Percentiles rank a stretch among this genome's conserved stretches.
These are phyloP conservation scores for Ilex paraguariensis DNA, from an alignment of 305 asterid genomes.

Conservation along the genomic window DNA sequence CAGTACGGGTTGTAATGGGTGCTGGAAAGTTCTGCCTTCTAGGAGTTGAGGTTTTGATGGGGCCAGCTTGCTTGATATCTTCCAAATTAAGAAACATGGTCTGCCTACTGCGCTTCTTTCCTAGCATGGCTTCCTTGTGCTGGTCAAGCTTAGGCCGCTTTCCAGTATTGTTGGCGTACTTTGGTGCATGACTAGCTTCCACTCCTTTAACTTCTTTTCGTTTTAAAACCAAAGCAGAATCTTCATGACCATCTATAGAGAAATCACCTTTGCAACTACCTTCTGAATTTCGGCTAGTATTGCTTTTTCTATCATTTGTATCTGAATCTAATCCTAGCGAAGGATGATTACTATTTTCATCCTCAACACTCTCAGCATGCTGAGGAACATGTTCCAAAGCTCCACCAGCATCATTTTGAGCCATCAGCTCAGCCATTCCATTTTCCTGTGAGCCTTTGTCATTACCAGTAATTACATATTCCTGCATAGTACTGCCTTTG, in stretches of 20 bases:
- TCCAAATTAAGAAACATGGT: slow-evolving; percentile 94
- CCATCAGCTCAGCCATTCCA: slow-evolving; percentile 30
- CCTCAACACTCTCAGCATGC: slow-evolving; percentile 40
- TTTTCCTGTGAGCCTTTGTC: slow-evolving; percentile 43
- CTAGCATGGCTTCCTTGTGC: slow-evolving; percentile 91
- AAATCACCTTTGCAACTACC: slow-evolving; percentile 26
- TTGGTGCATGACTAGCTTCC: slow-evolving; percentile 79
- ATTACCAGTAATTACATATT: slow-evolving; percentile 35
- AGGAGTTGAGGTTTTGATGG: slow-evolving; percentile 70
- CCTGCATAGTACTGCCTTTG: slow-evolving; percentile 25
- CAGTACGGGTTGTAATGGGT: slow-evolving; percentile 59
- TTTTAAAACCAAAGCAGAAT: slow-evolving; percentile 50
- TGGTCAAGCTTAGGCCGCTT: slow-evolving; percentile 90
- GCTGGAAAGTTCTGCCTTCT: slow-evolving; percentile 85
- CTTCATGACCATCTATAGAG: slow-evolving; percentile 55
- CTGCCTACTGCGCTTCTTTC: slow-evolving; percentile 92
- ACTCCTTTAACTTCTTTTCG: slow-evolving; percentile 73
- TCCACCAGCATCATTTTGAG: slow-evolving; percentile 24
- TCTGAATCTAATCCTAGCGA: slow-evolving; percentile 40
- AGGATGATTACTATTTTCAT: slow-evolving; percentile 33
- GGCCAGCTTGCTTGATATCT: slow-evolving; percentile 86
- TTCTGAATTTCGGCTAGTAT: slow-evolving; percentile 25
- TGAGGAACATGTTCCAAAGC: slow-evolving; percentile 28
- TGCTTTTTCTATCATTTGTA: slow-evolving; percentile 46
- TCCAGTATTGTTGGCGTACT: slow-evolving; percentile 61